phyloP scores from a whole-genome alignment of 805 yeast genomes.

The Pichia heedii region DNA sequence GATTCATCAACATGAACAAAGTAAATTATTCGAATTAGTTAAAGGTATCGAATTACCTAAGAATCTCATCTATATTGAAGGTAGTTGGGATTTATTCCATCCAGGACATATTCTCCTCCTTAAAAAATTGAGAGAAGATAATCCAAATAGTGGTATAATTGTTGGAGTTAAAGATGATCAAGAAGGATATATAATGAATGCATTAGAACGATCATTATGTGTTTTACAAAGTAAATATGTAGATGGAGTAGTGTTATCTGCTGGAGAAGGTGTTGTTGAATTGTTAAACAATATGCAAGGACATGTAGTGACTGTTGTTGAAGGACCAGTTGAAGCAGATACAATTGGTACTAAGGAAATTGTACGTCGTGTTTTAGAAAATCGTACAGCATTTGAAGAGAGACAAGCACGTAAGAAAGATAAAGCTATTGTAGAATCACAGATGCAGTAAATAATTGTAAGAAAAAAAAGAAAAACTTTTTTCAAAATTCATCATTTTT shows the following conservation, averaged over 20 bases:
- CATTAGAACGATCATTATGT: constrained; percentile 78
- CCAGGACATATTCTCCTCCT: constrained; percentile 85
- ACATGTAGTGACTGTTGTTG: constrained; percentile 12
- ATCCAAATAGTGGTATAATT: constrained; percentile 39
- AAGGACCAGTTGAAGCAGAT: background rate
- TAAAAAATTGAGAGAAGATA: constrained; percentile 32
- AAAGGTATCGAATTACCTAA: constrained; percentile 13
- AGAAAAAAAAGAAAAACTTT: too few species aligned
- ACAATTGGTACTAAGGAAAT: constrained; percentile 40
- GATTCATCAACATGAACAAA: constrained; percentile 26
- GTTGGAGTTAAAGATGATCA: constrained; percentile 62
- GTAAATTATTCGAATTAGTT: constrained; percentile 20
- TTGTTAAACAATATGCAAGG: constrained; percentile 26
- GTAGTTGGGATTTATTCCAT: constrained; percentile 86
- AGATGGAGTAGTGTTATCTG: constrained; percentile 67
- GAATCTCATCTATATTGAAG: constrained; percentile 47
- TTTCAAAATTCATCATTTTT: too few species aligned
- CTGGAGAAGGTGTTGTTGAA: constrained; percentile 44
- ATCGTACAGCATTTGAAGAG: constrained; percentile 66
- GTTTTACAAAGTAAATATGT: constrained; percentile 82
- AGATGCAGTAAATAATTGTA: background rate
- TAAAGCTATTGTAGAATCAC: constrained; percentile 46
- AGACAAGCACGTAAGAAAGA: constrained; percentile 84
- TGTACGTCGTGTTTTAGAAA: constrained; percentile 61
- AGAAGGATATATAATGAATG: constrained; percentile 61